Base-by-base conservation (phyloP, 2,329 filamentous ascomycete species). In the Onygenales sp. region DNA sequence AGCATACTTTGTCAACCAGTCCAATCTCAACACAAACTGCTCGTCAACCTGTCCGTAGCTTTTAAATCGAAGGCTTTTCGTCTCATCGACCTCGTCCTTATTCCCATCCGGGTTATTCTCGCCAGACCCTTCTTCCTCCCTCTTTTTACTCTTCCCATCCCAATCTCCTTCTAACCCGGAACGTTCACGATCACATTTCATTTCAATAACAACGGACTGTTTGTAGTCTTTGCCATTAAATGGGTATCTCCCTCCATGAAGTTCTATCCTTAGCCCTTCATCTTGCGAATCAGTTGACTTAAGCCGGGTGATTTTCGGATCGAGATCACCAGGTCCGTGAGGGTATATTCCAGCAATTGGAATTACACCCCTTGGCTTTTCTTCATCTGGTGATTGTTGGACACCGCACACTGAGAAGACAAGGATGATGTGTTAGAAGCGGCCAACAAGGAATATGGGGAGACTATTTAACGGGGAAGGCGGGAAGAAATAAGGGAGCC, bases 1-100 rank as follows among this genome's bases (percentile, higher is more conserved):
- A 0, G 88, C 92, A 65, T 89, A 84, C 69, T 92, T 89, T 11
- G 92, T 96, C 65, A 80, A 76, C 92, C 92, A 98, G 37, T 86
- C 84, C 64, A 97, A 68, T 52, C 84, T 81, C 58, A 97, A 70
- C 9, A 88, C 80, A 55, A 82, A 80, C 1, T 76, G 73, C 39
- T 83, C 75, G 52, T 79, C 80, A 17, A 78, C 77, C 51, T 82
- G 62, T 2, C 61, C 80, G 69, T 93, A 96, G 62, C 85, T 83
- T 55, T 88, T 77, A 71, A 90, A 95, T 55, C 85, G 75, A 56
- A 97, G 74, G 57, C 87, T 87, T 60, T 83, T 79, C 55, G 59
- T 61, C 3, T 63, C 62, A 6, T 63, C 63, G n/a, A 66, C 60
- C 9, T 68, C 65, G 3, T 67, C 65, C 34, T 67, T 65, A 11